Conservation (phyloP, 139 green algal genomes). For the Asterochloris erici region DNA sequence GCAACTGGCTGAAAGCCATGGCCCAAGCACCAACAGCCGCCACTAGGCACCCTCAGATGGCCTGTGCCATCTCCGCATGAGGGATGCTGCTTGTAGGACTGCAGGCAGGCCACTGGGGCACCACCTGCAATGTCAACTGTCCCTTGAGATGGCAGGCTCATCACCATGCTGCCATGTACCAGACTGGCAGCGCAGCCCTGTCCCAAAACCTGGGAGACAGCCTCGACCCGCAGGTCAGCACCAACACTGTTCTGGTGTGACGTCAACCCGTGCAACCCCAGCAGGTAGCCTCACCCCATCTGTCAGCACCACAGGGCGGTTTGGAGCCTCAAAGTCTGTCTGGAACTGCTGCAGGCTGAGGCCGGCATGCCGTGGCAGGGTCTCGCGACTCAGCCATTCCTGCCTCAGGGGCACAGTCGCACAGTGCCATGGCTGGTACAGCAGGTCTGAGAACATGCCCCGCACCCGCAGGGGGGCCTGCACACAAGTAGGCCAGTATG, state of each 20-base stretch:
- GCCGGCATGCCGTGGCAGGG: conserved; percentile 54
- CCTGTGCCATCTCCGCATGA: too few species aligned
- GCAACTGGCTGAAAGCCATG: too few species aligned
- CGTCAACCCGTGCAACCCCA: background rate
- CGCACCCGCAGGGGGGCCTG: conserved; percentile 6
- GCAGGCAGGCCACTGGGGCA: too few species aligned
- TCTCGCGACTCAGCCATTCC: conserved; percentile 80
- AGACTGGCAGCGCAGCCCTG: background rate
- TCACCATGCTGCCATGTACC: too few species aligned
- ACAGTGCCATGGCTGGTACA: conserved; percentile 89
- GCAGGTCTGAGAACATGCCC: conserved; percentile 72
- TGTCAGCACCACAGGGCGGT: conserved; percentile 82
- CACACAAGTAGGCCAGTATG: background rate
- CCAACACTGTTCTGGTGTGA: background rate
- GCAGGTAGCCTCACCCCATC: conserved; percentile 32
- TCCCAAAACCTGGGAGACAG: background rate
- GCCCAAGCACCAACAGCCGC: background rate
- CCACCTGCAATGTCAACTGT: too few species aligned
- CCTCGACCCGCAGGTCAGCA: background rate
- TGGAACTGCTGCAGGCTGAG: conserved; percentile 68
- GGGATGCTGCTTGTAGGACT: too few species aligned
- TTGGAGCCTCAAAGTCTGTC: conserved; percentile 73
- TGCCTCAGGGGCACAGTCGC: conserved; percentile 51
- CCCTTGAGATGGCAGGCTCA: too few species aligned
- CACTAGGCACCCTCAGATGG: background rate